phyloP scores from a whole-genome alignment of 2,329 filamentous ascomycete genomes.

The Mycosphaerella arachidis region DNA sequence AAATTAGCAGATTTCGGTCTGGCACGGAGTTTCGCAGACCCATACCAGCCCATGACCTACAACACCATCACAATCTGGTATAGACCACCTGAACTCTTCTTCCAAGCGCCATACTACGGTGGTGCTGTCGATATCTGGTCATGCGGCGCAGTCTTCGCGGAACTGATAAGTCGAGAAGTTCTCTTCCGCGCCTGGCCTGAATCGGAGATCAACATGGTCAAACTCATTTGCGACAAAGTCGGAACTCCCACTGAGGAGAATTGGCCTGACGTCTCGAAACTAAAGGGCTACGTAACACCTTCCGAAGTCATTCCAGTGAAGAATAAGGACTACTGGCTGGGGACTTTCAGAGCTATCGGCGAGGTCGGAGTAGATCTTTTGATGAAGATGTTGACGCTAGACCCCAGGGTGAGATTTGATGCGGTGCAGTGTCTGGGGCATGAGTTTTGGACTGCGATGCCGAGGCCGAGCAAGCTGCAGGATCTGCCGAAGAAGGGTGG shows the following conservation, averaged over 20 bases:
- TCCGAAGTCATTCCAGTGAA: constrained; percentile 56
- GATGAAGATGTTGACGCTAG: constrained; percentile 76
- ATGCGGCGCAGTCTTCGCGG: constrained; percentile 86
- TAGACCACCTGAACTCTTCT: constrained; percentile 87
- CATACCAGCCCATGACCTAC: constrained; percentile 77
- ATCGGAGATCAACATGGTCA: constrained; percentile 80
- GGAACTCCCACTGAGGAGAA: constrained; percentile 90
- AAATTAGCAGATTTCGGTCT: constrained; percentile 98
- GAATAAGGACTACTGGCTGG: constrained; percentile 67
- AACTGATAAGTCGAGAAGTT: constrained; percentile 76
- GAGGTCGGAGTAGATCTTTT: constrained; percentile 80
- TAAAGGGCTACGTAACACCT: constrained; percentile 75
- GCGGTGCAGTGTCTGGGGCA: constrained; percentile 75
- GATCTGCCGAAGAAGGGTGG: constrained; percentile 74
- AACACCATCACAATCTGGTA: constrained; percentile 98
- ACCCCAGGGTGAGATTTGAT: constrained; percentile 79
- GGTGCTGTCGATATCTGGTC: constrained; percentile 93
- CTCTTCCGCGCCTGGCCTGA: constrained; percentile 68
- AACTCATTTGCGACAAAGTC: constrained; percentile 75
- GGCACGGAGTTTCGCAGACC: constrained; percentile 82
- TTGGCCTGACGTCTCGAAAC: constrained; percentile 83
- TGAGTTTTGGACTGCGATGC: constrained; percentile 79
- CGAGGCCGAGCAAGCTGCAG: constrained; percentile 74
- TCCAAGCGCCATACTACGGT: constrained; percentile 82
- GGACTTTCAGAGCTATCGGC: constrained; percentile 75